A percentile compares a stretch with the other conserved stretches of the same genome.
Evolutionary conservation across 257 asterid species (phyloP).

Genomic region (Nicotiana tomentosiformis): DNA sequence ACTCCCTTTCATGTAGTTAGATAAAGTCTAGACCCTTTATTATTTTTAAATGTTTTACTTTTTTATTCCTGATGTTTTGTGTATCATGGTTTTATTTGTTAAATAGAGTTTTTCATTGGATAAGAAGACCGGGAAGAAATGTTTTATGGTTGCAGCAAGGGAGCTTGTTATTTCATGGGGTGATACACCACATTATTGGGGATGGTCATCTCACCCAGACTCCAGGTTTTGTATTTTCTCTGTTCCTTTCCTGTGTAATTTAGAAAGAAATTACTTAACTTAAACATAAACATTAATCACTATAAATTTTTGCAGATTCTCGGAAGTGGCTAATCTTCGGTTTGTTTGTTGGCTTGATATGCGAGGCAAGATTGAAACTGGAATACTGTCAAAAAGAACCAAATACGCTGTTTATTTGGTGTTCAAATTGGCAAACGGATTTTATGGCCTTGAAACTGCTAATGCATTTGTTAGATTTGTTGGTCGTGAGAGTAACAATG

Average conservation of each 20-base stretch:
- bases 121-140: constrained; percentile 32
- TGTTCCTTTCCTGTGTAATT: background rate
- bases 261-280: background rate
- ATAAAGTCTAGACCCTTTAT: background rate
- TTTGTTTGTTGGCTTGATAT: constrained; percentile 56
- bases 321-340: constrained; percentile 58
- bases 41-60: background rate
- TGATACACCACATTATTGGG: constrained; percentile 24
- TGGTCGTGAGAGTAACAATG: background rate
- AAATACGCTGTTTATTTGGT: constrained; percentile 48
- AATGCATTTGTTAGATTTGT: constrained; percentile 28
- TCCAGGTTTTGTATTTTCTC: constrained; percentile 29
- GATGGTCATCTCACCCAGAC: constrained; percentile 25
- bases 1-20: background rate
- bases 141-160: constrained; percentile 33
- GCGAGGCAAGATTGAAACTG: constrained; percentile 36
- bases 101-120: constrained; percentile 29
- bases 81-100: background rate
- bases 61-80: background rate
- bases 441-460: constrained; percentile 42
- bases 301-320: constrained; percentile 35
- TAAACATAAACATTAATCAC: background rate
- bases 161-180: constrained; percentile 31
- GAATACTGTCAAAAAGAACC: constrained; percentile 34
- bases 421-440: constrained; percentile 24